Base-by-base conservation (phyloP, 2,329 filamentous ascomycete genomes). In the Penicillium hesseltinei region DNA sequence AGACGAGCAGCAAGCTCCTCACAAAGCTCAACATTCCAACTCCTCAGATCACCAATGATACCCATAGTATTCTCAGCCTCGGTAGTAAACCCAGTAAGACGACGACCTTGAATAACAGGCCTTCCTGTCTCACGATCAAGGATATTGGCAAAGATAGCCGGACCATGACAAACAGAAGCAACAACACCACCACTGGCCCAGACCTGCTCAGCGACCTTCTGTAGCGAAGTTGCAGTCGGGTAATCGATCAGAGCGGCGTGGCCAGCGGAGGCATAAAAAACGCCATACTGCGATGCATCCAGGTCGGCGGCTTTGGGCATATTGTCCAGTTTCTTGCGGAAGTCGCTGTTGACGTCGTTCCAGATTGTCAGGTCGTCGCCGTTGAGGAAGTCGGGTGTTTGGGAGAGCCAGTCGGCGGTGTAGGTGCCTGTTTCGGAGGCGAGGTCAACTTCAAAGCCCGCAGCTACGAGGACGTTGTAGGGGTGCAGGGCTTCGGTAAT, bases 401-500 rank as follows among this genome's bases (percentile, higher is more conserved):
- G 69, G 11, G 73, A 77, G 21, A 80, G 72, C 77, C 76, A 78
- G 65, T 81, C 79, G 1, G 75, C 68, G 0, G 66, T 72, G 64
- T 77, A 81, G 2, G 57, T 71, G 38, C 79, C 78, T 4, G 73
- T 79, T 60, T 81, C 78, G 5, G 78, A 80, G 21, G 73, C 72
- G 29, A 81, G 70, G 58, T 81, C 78, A 48, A 80, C 78, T 54
- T 78, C 75, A 63, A 81, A 80, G 1, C 61, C 68, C 1, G 64
- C 63, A 2, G 67, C 70, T 6, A 58, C 68, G 56, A 81, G 71
- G 23, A 80, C 78, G 19, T 79, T 76, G 72, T 71, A 81, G 0
- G 79, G 79, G 59, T 81, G 78, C 8, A 81, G 71, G 17, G 79
- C 79, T 63, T 81, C 79, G 51, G 66, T 74, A 58, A 81, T 76